Percentiles rank a stretch among this genome's conserved stretches.
These are phyloP conservation scores for Guadua angustifolia DNA, from an alignment of 176 grass and related monocot species.

Conservation along the genomic window DNA sequence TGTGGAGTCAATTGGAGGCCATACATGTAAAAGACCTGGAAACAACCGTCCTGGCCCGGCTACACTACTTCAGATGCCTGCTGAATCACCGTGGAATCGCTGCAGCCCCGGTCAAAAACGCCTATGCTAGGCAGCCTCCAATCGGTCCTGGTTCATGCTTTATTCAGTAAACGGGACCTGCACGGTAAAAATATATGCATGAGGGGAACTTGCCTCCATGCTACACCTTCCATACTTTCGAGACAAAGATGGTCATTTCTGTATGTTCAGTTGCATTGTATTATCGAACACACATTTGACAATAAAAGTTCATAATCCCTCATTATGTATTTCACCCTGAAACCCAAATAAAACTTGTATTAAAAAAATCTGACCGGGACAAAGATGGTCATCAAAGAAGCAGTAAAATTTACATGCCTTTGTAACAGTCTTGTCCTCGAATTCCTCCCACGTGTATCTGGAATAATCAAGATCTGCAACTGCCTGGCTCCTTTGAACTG, in stretches of 20 bases:
- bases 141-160: conserved; percentile 78
- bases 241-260: conserved; percentile 31
- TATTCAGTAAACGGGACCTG: conserved; percentile 46
- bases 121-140: conserved; percentile 66
- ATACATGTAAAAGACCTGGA: conserved; percentile 69
- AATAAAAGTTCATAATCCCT: conserved; percentile 25
- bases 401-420: background rate
- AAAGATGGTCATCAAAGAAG: background rate
- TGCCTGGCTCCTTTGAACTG: conserved; percentile 42
- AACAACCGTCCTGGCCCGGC: conserved; percentile 59
- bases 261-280: conserved; percentile 34
- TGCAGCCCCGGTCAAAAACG: conserved; percentile 80
- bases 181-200: conserved; percentile 13
- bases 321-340: background rate
- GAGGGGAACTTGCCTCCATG: conserved; percentile 18
- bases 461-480: conserved; percentile 37
- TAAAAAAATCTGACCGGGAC: background rate
- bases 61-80: conserved; percentile 87
- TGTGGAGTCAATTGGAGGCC: conserved; percentile 83
- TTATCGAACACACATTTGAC: background rate
- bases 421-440: conserved; percentile 37
- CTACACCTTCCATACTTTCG: conserved; percentile 32
- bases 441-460: conserved; percentile 42
- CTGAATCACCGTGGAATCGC: conserved; percentile 81
- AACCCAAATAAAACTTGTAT: conserved; percentile 31